Base-by-base conservation (phyloP, 2,329 filamentous ascomycete species). In the Zasmidium cellare region DNA sequence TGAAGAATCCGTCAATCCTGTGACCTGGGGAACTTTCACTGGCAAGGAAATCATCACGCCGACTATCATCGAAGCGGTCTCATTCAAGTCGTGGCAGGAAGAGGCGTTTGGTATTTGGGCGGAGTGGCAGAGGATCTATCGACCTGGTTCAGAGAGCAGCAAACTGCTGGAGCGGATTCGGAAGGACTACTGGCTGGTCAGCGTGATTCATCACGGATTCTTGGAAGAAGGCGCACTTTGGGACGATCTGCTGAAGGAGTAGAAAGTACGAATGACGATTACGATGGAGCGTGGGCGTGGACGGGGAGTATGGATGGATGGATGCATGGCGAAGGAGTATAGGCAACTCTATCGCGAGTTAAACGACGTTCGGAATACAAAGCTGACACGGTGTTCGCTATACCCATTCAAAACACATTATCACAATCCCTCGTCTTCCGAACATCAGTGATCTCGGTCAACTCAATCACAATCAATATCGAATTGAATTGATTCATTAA, bases 31-130 rank as follows among this genome's bases (percentile, higher is more conserved):
- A 52, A 91, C 92, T 0, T 97, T 97, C 76, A 89, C 90, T 0
- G 91, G 91, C 45, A 97, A 97, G 77, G 93, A 97, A 63, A 97
- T 97, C 71, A 85, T 96, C 57, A 96, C 92, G 20, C 93, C 93
- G 2, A 97, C 93, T 1, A 97, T 97, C 70, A 96, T 97, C 69
- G 93, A 97, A 73, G 90, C 92, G 66, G 91, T 96, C 52, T 94
- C 90, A 72, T 97, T 97, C 81, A 83, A 87, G 61, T 91, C 92
- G 7, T 99, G 94, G 94, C 84, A 87, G 57, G 94, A 97, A 71
- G 94, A 99, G 80, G 93, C 94, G 1, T 99, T 94, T 77, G 89
- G 88, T 28, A 96, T 97, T 69, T 97, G 93, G 90, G 84, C 82
- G 45, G 94, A 97, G 78, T 99, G 94, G 94, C 87, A 89, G 60